phyloP scores from a whole-genome alignment of 108 stramenopile species.

The Skeletonema costatum region DNA sequence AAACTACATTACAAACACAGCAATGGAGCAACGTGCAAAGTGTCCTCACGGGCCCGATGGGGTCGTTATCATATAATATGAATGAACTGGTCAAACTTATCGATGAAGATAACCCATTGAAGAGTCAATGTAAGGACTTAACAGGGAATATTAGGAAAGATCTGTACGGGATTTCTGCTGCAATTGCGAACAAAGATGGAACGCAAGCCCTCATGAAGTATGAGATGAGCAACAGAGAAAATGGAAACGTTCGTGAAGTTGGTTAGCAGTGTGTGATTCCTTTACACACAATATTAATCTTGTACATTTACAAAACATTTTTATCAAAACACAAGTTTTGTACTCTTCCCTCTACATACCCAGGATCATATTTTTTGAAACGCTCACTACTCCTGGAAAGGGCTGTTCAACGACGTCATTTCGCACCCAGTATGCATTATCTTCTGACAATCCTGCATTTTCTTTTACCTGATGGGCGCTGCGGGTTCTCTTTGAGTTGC shows the following conservation, averaged over 20 bases:
- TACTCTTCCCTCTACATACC: no score
- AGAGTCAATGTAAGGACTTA: conserved; percentile 17
- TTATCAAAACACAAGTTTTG: no score
- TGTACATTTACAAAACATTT: no score
- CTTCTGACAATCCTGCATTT: no score
- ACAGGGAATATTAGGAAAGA: conserved; percentile 59
- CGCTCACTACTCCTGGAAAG: no score
- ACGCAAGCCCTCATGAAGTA: conserved; percentile 48
- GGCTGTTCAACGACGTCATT: no score
- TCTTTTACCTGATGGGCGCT: no score
- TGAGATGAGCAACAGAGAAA: conserved; percentile 52
- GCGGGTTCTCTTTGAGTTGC: no score
- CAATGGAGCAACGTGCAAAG: conserved; percentile 72
- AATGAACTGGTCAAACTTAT: conserved; percentile 41
- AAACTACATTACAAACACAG: conserved; percentile 52
- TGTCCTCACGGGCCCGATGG: conserved; percentile 66
- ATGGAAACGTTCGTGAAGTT: conserved; percentile 56
- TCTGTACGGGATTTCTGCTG: conserved; percentile 57
- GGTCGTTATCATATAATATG: conserved; percentile 51
- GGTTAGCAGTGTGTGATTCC: conserved; percentile 18
- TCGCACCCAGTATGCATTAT: background rate
- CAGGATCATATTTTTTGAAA: no score
- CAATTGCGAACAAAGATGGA: conserved; percentile 48
- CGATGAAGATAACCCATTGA: conserved; percentile 25
- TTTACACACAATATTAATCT: no score